Percentiles rank a stretch among this genome's conserved stretches.
phyloP scores from a whole-genome alignment of 2,329 filamentous ascomycete species.

The Aureobasidium sp. region DNA sequence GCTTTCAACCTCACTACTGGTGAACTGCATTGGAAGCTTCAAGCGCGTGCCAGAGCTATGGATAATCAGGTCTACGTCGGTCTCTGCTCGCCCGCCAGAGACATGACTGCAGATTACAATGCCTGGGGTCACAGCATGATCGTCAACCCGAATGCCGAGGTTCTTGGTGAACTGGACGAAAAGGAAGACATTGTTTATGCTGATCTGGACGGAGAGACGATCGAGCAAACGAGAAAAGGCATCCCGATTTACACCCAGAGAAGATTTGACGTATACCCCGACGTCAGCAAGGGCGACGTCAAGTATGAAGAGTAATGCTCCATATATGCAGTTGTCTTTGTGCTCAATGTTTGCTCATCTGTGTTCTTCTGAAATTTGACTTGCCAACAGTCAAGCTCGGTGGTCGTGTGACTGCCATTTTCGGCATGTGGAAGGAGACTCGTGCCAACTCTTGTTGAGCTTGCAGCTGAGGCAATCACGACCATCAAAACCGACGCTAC shows the following conservation, averaged over 20 bases:
- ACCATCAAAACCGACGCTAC: not conserved
- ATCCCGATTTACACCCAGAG: conserved; percentile 81
- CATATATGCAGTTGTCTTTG: not conserved
- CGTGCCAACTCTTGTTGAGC: not conserved
- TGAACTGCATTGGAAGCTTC: conserved; percentile 80
- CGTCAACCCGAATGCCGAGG: conserved; percentile 74
- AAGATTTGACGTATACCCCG: conserved; percentile 90
- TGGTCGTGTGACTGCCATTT: not conserved
- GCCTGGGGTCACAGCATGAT: conserved; percentile 90
- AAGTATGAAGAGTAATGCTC: conserved; percentile 25
- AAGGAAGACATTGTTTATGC: conserved; percentile 66
- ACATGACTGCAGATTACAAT: conserved; percentile 68
- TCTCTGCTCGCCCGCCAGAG: conserved; percentile 82
- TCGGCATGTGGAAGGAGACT: not conserved
- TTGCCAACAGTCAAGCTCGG: not conserved
- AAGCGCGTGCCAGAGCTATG: conserved; percentile 72
- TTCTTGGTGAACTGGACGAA: conserved; percentile 74
- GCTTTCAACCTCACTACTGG: conserved; percentile 95
- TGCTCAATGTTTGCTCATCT: not conserved
- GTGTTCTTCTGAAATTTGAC: not conserved
- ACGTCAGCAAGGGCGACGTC: conserved; percentile 59
- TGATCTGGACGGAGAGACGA: conserved; percentile 58
- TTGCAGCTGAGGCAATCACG: not conserved
- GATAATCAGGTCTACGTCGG: conserved; percentile 95
- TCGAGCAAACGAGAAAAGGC: conserved; percentile 67